Base-by-base conservation (phyloP, 176 grass and related monocot species). In the Eremochloa ophiuroides region DNA sequence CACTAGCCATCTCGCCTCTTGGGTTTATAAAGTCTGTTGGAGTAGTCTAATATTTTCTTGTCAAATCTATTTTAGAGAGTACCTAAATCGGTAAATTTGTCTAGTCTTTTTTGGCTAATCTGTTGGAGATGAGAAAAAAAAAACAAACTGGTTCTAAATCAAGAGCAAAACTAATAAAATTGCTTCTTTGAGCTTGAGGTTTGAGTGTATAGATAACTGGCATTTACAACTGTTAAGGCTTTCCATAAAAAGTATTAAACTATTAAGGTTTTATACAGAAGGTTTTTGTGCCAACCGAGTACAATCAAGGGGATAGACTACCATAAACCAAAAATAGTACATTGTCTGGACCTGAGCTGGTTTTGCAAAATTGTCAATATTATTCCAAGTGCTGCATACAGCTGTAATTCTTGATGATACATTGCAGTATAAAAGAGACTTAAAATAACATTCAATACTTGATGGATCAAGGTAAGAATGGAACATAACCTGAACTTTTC, bases 401-500 rank as follows among this genome's bases (percentile, higher is more conserved):
- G 15, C 7, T 66, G 66, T 63, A 43, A 62, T 16, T 26, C 34
- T 17, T 69, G 17, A 17, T 2, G 13, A 38, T 71, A 33, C 3
- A 80, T 66, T 76, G 31, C 8, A 12, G 62, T 28, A 18, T 11
- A 63, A 58, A 35, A 29, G 2, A 5, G 2, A 8, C 62, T 37
- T 2, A 81, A 15, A 15, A 39, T 38, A 37, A 44, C 43, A 35
- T 43, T 33, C 61, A 15, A 41, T 9, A 69, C 25, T 64, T 64
- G 12, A 71, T n/a, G 23, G 14, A 87, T 22, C 11, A 3, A 85
- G 72, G 28, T 22, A 41, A 30, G 67, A 44, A 14, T 8, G 73
- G 7, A 28, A 40, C 1, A 6, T 56, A 82, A 99, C 97, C 93
- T 99, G 97, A 71, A 99, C 89, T 88, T 93, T 96, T 67, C 97